These are phyloP conservation scores for Hydrangea macrophylla DNA, from an alignment of 148 eudicot species.

Conservation along the genomic window DNA sequence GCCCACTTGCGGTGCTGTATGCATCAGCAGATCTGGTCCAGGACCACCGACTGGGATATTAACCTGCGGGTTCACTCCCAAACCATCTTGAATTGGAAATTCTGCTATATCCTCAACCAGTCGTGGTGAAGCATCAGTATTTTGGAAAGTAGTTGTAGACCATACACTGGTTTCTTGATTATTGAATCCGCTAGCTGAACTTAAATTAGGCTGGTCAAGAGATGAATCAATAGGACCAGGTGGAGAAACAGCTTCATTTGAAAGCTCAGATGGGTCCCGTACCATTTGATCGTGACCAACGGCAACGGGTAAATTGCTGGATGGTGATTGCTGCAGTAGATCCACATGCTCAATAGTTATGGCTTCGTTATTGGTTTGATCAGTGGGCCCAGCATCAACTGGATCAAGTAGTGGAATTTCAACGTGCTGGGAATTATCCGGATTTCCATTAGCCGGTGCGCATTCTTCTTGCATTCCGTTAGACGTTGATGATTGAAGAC, in stretches of 20 bases:
- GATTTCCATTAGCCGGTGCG: conserved; percentile 7
- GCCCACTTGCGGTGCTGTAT: conserved; percentile 23
- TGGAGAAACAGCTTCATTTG: conserved; percentile 15
- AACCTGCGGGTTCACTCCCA: conserved; percentile 11
- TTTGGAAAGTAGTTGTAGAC: conserved; percentile 16
- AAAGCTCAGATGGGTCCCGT: conserved; percentile 8
- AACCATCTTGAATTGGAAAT: conserved; percentile 24
- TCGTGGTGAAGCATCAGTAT: conserved; percentile 13
- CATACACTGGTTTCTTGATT: conserved; percentile 14
- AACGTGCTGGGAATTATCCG: conserved; percentile 8
- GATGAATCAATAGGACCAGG: conserved; percentile 10
- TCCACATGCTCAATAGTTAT: conserved; percentile 12
- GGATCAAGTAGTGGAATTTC: conserved; percentile 18
- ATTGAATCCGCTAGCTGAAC: background rate
- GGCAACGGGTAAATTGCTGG: conserved; percentile 11
- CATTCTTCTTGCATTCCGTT: conserved; percentile 21
- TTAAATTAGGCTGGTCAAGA: conserved; percentile 10
- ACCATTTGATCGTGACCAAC: conserved; percentile 20
- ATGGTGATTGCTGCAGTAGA: conserved; percentile 13
- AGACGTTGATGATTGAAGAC: conserved; percentile 3
- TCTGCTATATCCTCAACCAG: conserved; percentile 5
- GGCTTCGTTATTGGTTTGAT: conserved; percentile 9
- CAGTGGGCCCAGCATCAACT: conserved; percentile 10
- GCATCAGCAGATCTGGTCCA: conserved; percentile 18
- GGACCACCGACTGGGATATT: conserved; percentile 19